A percentile compares a stretch with the other conserved stretches of the same genome.
phyloP scores from a whole-genome alignment of 2,329 filamentous ascomycete genomes.

The Trichoderma endophyticum region DNA sequence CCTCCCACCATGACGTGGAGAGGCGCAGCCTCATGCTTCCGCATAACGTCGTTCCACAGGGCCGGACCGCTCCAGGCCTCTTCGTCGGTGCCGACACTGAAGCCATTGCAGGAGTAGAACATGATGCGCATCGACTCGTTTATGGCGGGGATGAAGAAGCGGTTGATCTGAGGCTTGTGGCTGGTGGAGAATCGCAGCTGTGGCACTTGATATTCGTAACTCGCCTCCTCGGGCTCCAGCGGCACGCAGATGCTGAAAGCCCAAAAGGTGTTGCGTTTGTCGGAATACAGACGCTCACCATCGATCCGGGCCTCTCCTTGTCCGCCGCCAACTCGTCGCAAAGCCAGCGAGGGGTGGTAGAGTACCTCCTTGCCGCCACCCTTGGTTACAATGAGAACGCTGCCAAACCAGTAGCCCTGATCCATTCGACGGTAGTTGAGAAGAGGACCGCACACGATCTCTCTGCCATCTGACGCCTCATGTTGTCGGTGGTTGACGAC shows the following conservation, averaged over 20 bases:
- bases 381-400: slow-evolving; percentile 76
- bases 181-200: slow-evolving; percentile 59
- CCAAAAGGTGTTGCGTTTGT: slow-evolving; percentile 81
- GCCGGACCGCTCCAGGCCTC: slow-evolving; percentile 86
- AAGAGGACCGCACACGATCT: slow-evolving; percentile 69
- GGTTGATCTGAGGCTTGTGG: slow-evolving; percentile 57
- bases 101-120: slow-evolving; percentile 98
- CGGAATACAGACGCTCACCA: slow-evolving; percentile 59
- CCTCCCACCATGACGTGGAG: slow-evolving; percentile 97
- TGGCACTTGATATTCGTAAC: slow-evolving; percentile 75
- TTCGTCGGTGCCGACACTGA: slow-evolving; percentile 82
- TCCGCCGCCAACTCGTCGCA: slow-evolving; percentile 41
- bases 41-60: slow-evolving; percentile 89
- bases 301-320: slow-evolving; percentile 30
- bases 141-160: slow-evolving; percentile 80
- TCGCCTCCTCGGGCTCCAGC: slow-evolving; percentile 64
- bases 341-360: slow-evolving; percentile 55
- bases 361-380: slow-evolving; percentile 62
- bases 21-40: slow-evolving; percentile 72
- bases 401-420: slow-evolving; percentile 74
- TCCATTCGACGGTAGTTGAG: slow-evolving; percentile 77
- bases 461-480: slow-evolving; percentile 45
- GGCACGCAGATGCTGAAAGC: slow-evolving; percentile 79
- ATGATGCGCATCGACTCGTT: slow-evolving; percentile 94
- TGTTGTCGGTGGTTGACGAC: slow-evolving; percentile 15